Evolutionary conservation across 768 basidiomycete species (phyloP).

Genomic region (Mrakia hoshinonis): DNA sequence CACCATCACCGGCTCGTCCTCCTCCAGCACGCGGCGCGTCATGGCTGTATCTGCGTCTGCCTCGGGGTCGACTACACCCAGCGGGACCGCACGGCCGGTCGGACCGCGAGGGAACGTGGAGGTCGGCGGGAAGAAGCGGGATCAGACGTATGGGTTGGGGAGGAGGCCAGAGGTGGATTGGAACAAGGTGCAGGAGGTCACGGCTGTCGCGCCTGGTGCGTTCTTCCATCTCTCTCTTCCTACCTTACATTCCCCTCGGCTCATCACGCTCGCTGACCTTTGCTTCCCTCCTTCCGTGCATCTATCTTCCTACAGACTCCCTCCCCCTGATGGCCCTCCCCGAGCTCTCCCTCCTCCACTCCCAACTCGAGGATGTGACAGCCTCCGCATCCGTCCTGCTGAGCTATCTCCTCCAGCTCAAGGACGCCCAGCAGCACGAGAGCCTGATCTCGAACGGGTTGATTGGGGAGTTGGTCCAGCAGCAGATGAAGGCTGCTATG

Average conservation of each 20-base stretch:
- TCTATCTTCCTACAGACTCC: background rate
- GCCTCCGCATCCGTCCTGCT: conserved; percentile 16
- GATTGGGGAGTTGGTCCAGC: conserved; percentile 25
- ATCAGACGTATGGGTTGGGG: conserved; percentile 51
- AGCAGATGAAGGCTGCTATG: conserved; percentile 9
- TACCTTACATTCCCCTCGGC: background rate
- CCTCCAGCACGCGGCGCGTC: conserved; percentile 34
- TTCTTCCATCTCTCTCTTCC: background rate
- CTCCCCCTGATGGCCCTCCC: conserved; percentile 20
- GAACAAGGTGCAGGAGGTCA: conserved; percentile 55
- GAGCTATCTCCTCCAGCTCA: conserved; percentile 27
- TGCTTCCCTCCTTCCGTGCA: background rate
- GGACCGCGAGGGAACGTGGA: conserved; percentile 26
- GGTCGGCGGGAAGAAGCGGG: conserved; percentile 15
- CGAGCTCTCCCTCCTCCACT: background rate
- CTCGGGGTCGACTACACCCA: background rate
- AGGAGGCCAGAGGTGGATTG: conserved; percentile 66
- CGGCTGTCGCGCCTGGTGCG: conserved; percentile 62
- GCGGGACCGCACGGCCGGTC: background rate
- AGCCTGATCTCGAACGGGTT: conserved; percentile 26
- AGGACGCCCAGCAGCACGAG: conserved; percentile 29
- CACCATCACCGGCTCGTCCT: conserved; percentile 32
- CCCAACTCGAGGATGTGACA: background rate
- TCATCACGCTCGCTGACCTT: background rate
- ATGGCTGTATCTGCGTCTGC: conserved; percentile 19